A percentile compares a stretch with the other conserved stretches of the same genome.
Evolutionary conservation across 768 basidiomycete genomes (phyloP).

Genomic region (Leccinellum rugosiceps): DNA sequence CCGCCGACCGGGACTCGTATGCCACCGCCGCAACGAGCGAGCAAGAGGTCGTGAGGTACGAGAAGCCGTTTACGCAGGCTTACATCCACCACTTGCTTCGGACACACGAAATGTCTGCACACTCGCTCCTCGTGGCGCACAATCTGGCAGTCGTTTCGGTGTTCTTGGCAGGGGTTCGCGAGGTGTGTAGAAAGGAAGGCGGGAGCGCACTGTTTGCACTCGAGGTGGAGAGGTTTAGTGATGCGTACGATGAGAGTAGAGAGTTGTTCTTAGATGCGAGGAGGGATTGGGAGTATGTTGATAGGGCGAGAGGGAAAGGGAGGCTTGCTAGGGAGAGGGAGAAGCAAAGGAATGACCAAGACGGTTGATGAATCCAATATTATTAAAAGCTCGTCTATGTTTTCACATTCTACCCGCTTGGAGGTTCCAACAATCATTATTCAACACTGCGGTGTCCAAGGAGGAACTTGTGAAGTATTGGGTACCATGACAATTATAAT

Average conservation of each 20-base stretch:
- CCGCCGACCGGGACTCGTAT: conserved; percentile 34
- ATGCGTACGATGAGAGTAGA: conserved; percentile 47
- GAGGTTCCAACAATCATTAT: too few relatives aligned
- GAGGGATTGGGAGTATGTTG: conserved; percentile 60
- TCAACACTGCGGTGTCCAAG: not conserved
- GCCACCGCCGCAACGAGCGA: not conserved
- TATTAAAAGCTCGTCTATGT: not conserved
- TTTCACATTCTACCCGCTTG: not conserved
- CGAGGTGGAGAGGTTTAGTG: conserved; percentile 51
- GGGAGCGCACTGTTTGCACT: conserved; percentile 28
- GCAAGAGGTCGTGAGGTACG: conserved; percentile 9
- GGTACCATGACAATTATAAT: conserved; percentile 6
- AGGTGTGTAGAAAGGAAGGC: conserved; percentile 8
- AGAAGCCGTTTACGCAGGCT: conserved; percentile 45
- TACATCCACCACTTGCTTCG: conserved; percentile 84
- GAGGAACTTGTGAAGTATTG: not conserved
- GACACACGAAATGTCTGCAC: conserved; percentile 89
- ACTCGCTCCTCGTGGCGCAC: conserved; percentile 70
- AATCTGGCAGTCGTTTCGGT: conserved; percentile 65
- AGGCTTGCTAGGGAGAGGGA: conserved; percentile 62
- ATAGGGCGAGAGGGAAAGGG: conserved; percentile 72
- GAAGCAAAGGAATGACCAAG: conserved; percentile 24
- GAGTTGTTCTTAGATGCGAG: conserved; percentile 51
- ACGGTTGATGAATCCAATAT: not conserved
- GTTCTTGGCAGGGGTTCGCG: conserved; percentile 62